Evolutionary conservation across 495 filamentous ascomycete genomes (phyloP), one percentile per base, ranked within the genome.

Genomic region (Aspergillus haitiensis): DNA sequence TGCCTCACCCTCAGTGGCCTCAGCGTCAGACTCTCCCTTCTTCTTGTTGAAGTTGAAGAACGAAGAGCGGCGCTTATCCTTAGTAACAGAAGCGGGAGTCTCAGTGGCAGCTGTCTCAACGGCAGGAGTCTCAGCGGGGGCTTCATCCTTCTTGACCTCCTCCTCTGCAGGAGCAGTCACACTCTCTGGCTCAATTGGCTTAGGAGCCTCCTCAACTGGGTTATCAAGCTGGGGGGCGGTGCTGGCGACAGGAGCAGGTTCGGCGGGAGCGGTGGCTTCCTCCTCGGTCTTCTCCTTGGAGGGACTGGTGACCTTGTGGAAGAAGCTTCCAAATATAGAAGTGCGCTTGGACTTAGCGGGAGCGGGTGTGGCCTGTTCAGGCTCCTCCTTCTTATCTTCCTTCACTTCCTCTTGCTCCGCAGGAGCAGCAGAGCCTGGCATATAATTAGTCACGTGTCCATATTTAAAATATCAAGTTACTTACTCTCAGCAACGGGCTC

Each of bases 31-130:
- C 55, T 74, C 73, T 16, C 71, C 70, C 73, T 78, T 82, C 73
- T 81, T 81, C 73, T 80, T 74, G 50, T 77, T 77, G 55, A 83
- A 76, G 64, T 65, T 69, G 73, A 84, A 84, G 77, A 84, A 80
- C 42, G 82, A 84, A 46, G 79, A 72, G 67, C 82, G 82, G 58
- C 81, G 79, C 71, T 81, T 82, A 51, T 79, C 77, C 70, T 83
- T 82, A 54, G 69, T 53, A 35, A 72, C 40, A 61, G 75, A 69
- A 15, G 69, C 55, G 32, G 69, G 58, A 31, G 74, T 48, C 64
- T 76, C 73, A 8, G 68, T 55, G 32, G 64, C 67, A 36, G 76
- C 69, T 31, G 73, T 60, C 64, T 74, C 57, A 36, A n/a, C 57
- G 32, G 64, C 67, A 40, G 76, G 70, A 32, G 73, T 60, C 64